Conservation (phyloP, 495 filamentous ascomycete genomes). For the Annulohypoxylon maeteangense region DNA sequence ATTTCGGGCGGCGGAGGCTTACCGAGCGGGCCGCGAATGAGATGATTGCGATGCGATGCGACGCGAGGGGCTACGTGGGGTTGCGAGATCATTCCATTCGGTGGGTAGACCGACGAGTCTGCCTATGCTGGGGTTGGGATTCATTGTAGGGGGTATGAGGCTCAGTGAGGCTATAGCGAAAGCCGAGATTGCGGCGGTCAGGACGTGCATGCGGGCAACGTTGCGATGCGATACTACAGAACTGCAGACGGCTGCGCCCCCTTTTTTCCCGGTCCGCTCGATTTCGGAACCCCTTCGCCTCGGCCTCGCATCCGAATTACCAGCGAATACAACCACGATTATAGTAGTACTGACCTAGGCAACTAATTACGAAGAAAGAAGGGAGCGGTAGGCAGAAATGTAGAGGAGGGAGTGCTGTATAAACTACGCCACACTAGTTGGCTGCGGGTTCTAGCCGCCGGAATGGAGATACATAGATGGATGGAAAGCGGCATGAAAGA, state of each 20-base stretch:
- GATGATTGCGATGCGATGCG: slow-evolving; percentile 44
- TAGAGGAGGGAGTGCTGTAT: background rate
- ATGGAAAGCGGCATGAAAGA: background rate
- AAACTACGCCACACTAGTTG: slow-evolving; percentile 4
- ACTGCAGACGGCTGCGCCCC: slow-evolving; percentile 25
- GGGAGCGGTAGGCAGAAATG: background rate
- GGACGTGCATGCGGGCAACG: slow-evolving; percentile 4
- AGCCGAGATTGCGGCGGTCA: background rate
- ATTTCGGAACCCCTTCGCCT: slow-evolving; percentile 3
- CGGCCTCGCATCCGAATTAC: slow-evolving; percentile 9
- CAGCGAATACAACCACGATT: background rate
- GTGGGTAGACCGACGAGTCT: slow-evolving; percentile 6
- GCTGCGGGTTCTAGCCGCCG: background rate
- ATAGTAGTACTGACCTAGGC: background rate
- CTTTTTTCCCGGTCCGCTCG: background rate
- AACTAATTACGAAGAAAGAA: background rate
- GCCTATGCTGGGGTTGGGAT: slow-evolving; percentile 3
- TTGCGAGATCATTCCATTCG: background rate
- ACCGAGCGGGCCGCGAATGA: slow-evolving; percentile 56
- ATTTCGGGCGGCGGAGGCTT: slow-evolving; percentile 44
- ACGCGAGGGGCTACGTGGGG: background rate
- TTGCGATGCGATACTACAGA: slow-evolving; percentile 3
- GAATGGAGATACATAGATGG: background rate
- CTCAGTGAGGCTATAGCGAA: slow-evolving; percentile 26
- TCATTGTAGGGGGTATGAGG: slow-evolving; percentile 7